Evolutionary conservation across 306 rosid genomes (phyloP).

Genomic region (Ziziphus jujuba): DNA sequence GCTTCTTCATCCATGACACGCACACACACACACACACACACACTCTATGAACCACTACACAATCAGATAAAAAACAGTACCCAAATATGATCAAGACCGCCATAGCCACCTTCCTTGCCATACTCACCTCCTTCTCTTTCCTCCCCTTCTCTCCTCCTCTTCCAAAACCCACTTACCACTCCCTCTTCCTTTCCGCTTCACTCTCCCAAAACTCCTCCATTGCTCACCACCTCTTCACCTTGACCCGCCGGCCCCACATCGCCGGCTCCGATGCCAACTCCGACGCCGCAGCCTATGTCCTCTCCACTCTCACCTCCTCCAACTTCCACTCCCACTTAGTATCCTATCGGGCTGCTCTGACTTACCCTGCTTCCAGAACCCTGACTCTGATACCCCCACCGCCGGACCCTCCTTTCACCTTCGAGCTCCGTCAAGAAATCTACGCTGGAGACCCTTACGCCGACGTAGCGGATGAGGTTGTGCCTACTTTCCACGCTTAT

Average conservation of each 20-base stretch:
- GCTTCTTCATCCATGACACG: too few relatives aligned
- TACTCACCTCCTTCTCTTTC: conserved; percentile 23
- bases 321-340: conserved; percentile 45
- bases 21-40: too few relatives aligned
- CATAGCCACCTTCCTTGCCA: conserved; percentile 32
- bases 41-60: too few relatives aligned
- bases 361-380: conserved; percentile 53
- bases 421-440: conserved; percentile 39
- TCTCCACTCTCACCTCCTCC: conserved; percentile 40
- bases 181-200: conserved; percentile 55
- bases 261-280: conserved; percentile 66
- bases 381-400: conserved; percentile 38
- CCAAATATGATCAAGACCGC: conserved; percentile 27
- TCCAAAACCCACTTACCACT: conserved; percentile 48
- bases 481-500: conserved; percentile 65
- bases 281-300: conserved; percentile 56
- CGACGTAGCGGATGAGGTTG: conserved; percentile 40
- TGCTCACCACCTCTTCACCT: conserved; percentile 44
- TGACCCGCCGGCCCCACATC: conserved; percentile 61
- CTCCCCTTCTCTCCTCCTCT: conserved; percentile 34
- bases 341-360: conserved; percentile 45
- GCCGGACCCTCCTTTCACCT: conserved; percentile 31
- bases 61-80: too few relatives aligned
- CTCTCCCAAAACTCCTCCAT: conserved; percentile 52
- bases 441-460: conserved; percentile 56